Conservation (phyloP, 2,329 filamentous ascomycete species). For the Fonsecaea erecta region DNA sequence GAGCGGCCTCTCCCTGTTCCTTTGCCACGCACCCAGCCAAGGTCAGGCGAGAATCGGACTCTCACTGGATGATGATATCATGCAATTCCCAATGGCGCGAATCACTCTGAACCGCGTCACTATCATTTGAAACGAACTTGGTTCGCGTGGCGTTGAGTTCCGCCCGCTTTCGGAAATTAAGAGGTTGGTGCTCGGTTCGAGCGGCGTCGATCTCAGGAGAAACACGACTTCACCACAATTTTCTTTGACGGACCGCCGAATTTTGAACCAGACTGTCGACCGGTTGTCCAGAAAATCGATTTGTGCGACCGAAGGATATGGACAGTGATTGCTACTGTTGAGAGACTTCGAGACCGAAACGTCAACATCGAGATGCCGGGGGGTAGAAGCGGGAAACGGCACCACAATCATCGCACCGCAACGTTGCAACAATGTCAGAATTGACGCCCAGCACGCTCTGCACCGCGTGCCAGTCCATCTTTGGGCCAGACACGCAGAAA, state of each 20-base stretch:
- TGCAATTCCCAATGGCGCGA: conserved; percentile 23
- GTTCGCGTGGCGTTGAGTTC: conserved; percentile 21
- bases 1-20: not conserved
- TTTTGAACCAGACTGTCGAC: conserved; percentile 1
- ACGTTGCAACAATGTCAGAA: conserved; percentile 23
- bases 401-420: not conserved
- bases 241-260: not conserved
- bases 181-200: conserved; percentile 2
- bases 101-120: conserved; percentile 15
- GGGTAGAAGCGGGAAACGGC: conserved; percentile 7
- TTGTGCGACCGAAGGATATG: not conserved
- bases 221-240: not conserved
- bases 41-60: not conserved
- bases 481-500: conserved; percentile 23
- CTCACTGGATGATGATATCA: conserved; percentile 18
- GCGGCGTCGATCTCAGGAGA: conserved; percentile 25
- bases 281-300: not conserved
- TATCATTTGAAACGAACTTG: conserved; percentile 23
- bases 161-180: conserved; percentile 27
- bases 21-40: no score
- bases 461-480: conserved; percentile 34
- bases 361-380: conserved; percentile 16
- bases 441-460: conserved; percentile 33
- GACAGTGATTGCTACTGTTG: not conserved
- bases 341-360: not conserved